Percentiles rank a stretch among this genome's conserved stretches.
Evolutionary conservation across 345 rosid genomes (phyloP).

Genomic region (Passiflora organensis): DNA sequence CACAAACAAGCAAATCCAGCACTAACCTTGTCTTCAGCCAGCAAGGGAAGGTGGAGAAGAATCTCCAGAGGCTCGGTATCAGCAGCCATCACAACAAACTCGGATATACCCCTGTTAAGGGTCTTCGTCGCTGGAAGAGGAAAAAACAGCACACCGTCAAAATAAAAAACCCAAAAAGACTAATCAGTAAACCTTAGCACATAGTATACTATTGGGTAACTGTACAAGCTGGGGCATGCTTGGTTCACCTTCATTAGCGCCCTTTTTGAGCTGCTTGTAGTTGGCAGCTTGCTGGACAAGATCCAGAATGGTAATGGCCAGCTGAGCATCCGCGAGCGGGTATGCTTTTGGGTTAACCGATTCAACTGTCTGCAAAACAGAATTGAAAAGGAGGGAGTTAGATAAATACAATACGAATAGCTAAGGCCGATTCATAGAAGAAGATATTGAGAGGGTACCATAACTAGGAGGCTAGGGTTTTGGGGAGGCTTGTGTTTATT

Average conservation of each 20-base stretch:
- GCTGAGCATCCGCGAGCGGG: slow-evolving; percentile 77
- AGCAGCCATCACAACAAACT: slow-evolving; percentile 59
- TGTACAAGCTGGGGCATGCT: background rate
- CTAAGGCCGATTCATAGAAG: too few relatives aligned
- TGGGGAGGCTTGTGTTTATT: too few relatives aligned
- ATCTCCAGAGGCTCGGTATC: slow-evolving; percentile 80
- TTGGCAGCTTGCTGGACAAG: slow-evolving; percentile 92
- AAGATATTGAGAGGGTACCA: background rate
- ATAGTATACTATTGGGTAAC: background rate
- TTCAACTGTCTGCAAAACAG: too few relatives aligned
- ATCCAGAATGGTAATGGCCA: slow-evolving; percentile 70
- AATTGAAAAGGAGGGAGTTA: too few relatives aligned
- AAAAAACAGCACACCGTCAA: background rate
- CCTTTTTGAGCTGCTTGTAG: slow-evolving; percentile 97
- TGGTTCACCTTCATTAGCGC: slow-evolving; percentile 79
- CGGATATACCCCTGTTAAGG: slow-evolving; percentile 85
- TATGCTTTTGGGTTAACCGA: slow-evolving; percentile 80
- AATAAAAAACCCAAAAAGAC: background rate
- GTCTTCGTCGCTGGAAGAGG: slow-evolving; percentile 75
- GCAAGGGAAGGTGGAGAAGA: slow-evolving; percentile 61
- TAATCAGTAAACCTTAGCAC: background rate
- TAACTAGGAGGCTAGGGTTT: slow-evolving; percentile 14
- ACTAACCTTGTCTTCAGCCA: slow-evolving; percentile 78
- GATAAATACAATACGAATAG: too few relatives aligned
- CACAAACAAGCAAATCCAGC: too few relatives aligned